phyloP scores from a whole-genome alignment of 441 rosid genomes.

The Adansonia grandidieri region DNA sequence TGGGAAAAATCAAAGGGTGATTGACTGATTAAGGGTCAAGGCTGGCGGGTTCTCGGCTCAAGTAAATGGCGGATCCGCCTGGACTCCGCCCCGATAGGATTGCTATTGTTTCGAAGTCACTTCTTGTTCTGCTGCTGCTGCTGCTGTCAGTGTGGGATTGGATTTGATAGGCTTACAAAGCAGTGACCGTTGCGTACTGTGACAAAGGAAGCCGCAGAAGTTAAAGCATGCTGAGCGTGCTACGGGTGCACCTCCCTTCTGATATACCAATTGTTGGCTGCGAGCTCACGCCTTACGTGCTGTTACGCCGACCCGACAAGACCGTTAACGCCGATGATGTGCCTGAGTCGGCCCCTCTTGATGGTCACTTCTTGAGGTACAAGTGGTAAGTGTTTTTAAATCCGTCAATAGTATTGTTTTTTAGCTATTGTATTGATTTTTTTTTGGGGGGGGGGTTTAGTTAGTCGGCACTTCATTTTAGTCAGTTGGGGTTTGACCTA shows the following conservation, averaged over 20 bases:
- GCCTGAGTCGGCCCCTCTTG: constrained; percentile 83
- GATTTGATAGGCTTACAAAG: constrained; percentile 38
- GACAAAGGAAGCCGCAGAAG: constrained; percentile 27
- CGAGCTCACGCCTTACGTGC: constrained; percentile 95
- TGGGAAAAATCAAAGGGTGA: neutral
- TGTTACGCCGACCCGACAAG: constrained; percentile 81
- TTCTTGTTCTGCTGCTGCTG: constrained; percentile 2
- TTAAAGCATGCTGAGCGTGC: constrained; percentile 97
- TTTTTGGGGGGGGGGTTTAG: neutral
- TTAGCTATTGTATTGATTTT: neutral
- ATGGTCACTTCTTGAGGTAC: constrained; percentile 87
- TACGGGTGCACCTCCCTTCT: constrained; percentile 97
- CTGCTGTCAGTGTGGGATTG: constrained; percentile 23
- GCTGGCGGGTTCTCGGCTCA: constrained; percentile 60
- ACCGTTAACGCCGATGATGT: constrained; percentile 74
- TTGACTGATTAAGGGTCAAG: constrained; percentile 35
- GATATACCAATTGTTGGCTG: constrained; percentile 99
- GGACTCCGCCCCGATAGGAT: constrained; percentile 47
- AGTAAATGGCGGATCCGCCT: constrained; percentile 93
- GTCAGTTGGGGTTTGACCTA: neutral
- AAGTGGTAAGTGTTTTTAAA: constrained; percentile 64
- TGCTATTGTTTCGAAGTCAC: constrained; percentile 22
- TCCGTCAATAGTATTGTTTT: neutral
- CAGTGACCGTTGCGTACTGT: constrained; percentile 42
- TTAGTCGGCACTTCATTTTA: neutral